Base-by-base conservation (phyloP, 2,329 filamentous ascomycete genomes). In the Madurella mycetomatis region DNA sequence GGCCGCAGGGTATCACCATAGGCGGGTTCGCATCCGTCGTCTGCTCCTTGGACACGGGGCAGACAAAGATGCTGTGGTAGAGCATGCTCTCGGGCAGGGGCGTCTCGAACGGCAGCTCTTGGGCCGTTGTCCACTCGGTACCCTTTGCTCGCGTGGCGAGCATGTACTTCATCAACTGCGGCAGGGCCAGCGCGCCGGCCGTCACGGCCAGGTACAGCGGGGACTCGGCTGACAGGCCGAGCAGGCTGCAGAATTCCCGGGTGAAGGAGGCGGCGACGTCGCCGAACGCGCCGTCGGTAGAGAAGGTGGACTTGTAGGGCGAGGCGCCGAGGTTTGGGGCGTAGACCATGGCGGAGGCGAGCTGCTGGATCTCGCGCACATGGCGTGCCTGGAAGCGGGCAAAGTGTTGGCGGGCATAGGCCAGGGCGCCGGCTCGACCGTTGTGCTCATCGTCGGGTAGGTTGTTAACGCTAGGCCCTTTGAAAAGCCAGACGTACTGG, bases 61-160 rank as follows among this genome's bases (percentile, higher is more conserved):
- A 99, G 41, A 99, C 94, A 68, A 99, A 99, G 67, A 99, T 96
- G 53, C 88, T 88, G 70, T 99, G 94, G 75, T 95, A 99, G 47
- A 85, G 76, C 80, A 83, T 83, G 60, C 75, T 79, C 47, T 70
- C 67, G 0, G 82, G 81, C 1, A 85, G 72, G 2, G 82, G 79
- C 1, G 82, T 85, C 64, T 89, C 80, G 67, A 92, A 94, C 0
- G 92, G 90, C 16, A 99, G 76, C 70, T 99, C 94, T 66, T 94
- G 86, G 57, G 88, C 82, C 4, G 90, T 92, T 0, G 92, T 96
- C 94, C 94, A 99, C 70, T 95, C 92, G 0, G 92, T 95, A 58
- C 89, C 85, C 71, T 92, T 92, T 63, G 90, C 85, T 64, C 88
- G 88, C 78, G 95, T 92, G 66, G 94, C 92, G 2, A 81, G 84